Base-by-base conservation (phyloP, 352 stramenopile genomes). In the Pseudoperonospora humuli region DNA sequence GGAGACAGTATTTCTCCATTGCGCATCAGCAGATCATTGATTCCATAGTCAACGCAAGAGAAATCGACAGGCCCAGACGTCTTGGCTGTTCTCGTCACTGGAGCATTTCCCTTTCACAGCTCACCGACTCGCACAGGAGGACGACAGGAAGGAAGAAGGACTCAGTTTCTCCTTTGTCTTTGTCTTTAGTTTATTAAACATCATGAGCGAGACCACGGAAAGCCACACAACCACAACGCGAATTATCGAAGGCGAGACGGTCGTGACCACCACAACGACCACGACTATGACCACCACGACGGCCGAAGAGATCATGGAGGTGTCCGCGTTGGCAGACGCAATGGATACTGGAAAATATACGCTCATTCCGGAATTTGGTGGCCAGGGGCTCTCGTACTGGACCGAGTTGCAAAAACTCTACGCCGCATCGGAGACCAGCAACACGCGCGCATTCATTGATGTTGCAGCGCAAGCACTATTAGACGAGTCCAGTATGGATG, bases 311-410 rank as follows among this genome's bases (percentile, higher is more conserved):
- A 40, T 17, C 8, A 15, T 7, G 20, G 11, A 0, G 6, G 42
- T 47, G 41, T 53, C 45, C 33, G 55, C 51, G 29, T 51, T 66
- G 42, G 55, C 55, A 38, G 33, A 19, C 24, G 61, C 51, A 27
- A 45, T 70, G 31, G 37, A 43, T 14, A 10, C 13, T 8, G 20
- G 35, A 34, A 61, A 55, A 44, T 67, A 39, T 39, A 52, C 36
- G 36, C 56, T 70, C 44, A 65, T 84, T 18, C 50, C 69, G 14
- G 59, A 85, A 55, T 90, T 85, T 52, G 72, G 74, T 48, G 80
- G 80, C 44, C 80, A 93, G 35, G 74, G 73, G 21, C 62, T 64
- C 31, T 54, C 61, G 15, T 90, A 86, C 63, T 84, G 75, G 58
- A 61, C 57, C 32, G 77, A 90, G 49, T 46, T 93, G 36, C 45